Base-by-base conservation (phyloP, 2,329 filamentous ascomycete species). In the Stagonosporopsis rhizophila region DNA sequence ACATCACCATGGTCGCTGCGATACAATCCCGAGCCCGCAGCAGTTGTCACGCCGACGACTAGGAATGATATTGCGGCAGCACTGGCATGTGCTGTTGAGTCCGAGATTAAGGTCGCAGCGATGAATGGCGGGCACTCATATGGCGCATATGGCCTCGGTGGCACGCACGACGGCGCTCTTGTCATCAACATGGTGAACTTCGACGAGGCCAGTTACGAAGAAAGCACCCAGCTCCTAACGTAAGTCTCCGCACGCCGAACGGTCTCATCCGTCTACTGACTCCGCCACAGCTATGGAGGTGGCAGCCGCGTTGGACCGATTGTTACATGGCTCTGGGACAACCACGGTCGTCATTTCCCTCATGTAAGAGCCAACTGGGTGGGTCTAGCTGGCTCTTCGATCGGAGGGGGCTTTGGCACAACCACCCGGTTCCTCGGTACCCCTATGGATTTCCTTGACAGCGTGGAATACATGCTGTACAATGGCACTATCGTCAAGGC, bases 401-500 rank as follows among this genome's bases (percentile, higher is more conserved):
- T 62, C 14, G 62, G 61, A 2, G 59, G 52, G 11, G 62, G 56
- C 11, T 65, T 65, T 34, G 62, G 62, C 2, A 56, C 61, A 0
- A 65, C 61, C 0, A 60, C 59, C n/a, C 51, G 62, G 2, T 59
- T 64, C 19, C 57, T 65, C 8, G 62, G 62, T 0, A 62, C 50
- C 0, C 59, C 62, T 0, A 56, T 62, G 51, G 62, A 65, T 30
- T 55, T 47, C 38, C 53, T 65, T 11, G 62, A 60, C 8, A 60
- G 49, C 19, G 61, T 64, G 6, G 57, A 60, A 4, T 42, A 56
- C 34, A 59, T 61, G 52, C 52, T 61, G 6, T 49, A 53, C 39
- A 59, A 61, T 22, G 68, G 68, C 37, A 59, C 58, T 15, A 50
- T 66, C 7, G 54, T 63, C 17, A 64, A 52, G 3, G 66, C 66